Conservation (phyloP, 176 grass and related monocot species). For the Lolium rigidum region DNA sequence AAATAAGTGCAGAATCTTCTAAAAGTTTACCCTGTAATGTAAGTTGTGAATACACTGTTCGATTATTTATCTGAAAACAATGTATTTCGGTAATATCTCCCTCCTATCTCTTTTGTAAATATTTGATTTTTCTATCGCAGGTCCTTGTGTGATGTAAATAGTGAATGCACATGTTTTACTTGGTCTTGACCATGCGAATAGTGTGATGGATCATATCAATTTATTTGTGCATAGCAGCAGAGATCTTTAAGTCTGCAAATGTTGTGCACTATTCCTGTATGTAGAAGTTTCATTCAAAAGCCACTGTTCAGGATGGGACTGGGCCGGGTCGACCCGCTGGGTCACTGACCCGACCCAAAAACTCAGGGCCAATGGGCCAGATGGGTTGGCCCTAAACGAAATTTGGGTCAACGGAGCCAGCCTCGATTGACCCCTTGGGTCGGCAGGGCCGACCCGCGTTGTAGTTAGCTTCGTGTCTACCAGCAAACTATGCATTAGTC, state of each 20-base stretch:
- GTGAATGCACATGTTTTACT: neutral
- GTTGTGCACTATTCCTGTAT: neutral
- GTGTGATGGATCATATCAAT: neutral
- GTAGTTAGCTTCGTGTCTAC: no score
- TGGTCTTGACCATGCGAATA: neutral
- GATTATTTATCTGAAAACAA: neutral
- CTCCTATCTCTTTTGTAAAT: neutral
- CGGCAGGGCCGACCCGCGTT: no score
- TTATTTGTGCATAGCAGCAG: conserved; percentile 15
- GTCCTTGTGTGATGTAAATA: neutral
- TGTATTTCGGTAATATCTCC: neutral
- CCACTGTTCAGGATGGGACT: no score
- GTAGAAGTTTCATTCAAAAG: neutral
- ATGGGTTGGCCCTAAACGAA: no score
- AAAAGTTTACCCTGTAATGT: neutral
- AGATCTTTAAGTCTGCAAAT: neutral
- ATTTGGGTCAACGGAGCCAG: no score
- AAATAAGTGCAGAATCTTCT: neutral
- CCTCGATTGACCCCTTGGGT: no score
- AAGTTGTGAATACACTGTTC: neutral
- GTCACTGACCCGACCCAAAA: no score
- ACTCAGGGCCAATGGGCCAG: no score
- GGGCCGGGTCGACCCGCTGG: no score
- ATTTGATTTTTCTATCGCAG: conserved; percentile 35
- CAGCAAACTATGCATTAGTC: no score